Percentiles rank a stretch among this genome's conserved stretches.
phyloP scores from a whole-genome alignment of 2,329 filamentous ascomycete genomes.

The Penicillium sp. region DNA sequence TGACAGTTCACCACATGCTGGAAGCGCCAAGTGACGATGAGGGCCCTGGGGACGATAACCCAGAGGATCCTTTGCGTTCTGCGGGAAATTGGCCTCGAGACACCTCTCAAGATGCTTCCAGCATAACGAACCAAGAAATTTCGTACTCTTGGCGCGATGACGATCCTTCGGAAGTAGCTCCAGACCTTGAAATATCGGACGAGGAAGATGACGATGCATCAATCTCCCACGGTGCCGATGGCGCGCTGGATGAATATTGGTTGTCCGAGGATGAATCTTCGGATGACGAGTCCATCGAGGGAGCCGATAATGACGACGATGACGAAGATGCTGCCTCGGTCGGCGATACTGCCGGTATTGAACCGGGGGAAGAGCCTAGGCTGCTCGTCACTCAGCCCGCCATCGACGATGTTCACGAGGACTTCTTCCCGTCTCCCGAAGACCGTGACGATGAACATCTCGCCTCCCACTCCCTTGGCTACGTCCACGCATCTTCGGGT shows the following conservation, averaged over 20 bases:
- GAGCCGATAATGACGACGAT: conserved; percentile 51
- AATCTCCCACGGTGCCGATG: conserved; percentile 40
- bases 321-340: conserved; percentile 60
- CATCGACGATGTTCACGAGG: conserved; percentile 79
- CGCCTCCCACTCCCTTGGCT: conserved; percentile 75
- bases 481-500: conserved; percentile 86
- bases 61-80: conserved; percentile 45
- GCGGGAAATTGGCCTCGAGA: conserved; percentile 44
- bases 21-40: conserved; percentile 65
- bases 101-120: conserved; percentile 21
- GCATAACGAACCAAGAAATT: conserved; percentile 33
- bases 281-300: conserved; percentile 56
- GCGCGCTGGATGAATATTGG: conserved; percentile 46
- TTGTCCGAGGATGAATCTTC: conserved; percentile 52
- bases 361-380: conserved; percentile 71
- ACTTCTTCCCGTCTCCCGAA: conserved; percentile 78
- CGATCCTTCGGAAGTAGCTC: conserved; percentile 39
- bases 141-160: conserved; percentile 44
- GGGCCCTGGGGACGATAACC: conserved; percentile 42
- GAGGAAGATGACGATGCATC: conserved; percentile 51
- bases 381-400: conserved; percentile 89
- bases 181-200: conserved; percentile 57
- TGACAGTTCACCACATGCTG: conserved; percentile 97
- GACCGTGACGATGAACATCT: conserved; percentile 81
- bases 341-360: conserved; percentile 78